Evolutionary conservation across 2,329 filamentous ascomycete genomes (phyloP).

Genomic region (Bipolaris zeicola): DNA sequence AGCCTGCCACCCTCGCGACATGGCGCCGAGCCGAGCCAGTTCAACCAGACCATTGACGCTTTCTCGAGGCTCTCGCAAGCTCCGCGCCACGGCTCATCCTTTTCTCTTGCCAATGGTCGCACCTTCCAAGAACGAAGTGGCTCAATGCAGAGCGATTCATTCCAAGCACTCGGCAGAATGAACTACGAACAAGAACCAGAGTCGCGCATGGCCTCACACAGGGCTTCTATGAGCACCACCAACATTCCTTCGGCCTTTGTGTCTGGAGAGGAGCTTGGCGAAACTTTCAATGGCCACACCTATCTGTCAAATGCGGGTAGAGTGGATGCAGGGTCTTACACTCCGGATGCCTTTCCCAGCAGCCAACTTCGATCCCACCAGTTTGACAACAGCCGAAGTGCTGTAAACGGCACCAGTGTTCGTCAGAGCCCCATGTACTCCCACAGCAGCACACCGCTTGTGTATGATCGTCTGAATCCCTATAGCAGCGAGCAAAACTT

Average conservation of each 20-base stretch:
- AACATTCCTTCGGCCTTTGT: slow-evolving; percentile 31
- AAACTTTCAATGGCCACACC: slow-evolving; percentile 31
- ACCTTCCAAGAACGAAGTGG: slow-evolving; percentile 47
- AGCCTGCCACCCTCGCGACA: slow-evolving; percentile 64
- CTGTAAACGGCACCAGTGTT: slow-evolving; percentile 51
- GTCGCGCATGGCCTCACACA: slow-evolving; percentile 39
- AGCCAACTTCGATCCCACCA: slow-evolving; percentile 47
- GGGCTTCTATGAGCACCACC: slow-evolving; percentile 41
- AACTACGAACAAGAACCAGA: slow-evolving; percentile 46
- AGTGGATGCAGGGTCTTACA: slow-evolving; percentile 39
- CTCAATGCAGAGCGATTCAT: slow-evolving; percentile 47
- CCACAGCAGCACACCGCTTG: slow-evolving; percentile 52
- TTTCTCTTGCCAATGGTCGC: slow-evolving; percentile 54
- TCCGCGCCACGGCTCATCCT: slow-evolving; percentile 56
- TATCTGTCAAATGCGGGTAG: slow-evolving; percentile 31
- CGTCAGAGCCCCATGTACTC: slow-evolving; percentile 57
- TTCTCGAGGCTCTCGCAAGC: slow-evolving; percentile 37
- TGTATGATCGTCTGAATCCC: slow-evolving; percentile 51
- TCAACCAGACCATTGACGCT: slow-evolving; percentile 35
- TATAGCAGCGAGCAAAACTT: slow-evolving; percentile 51
- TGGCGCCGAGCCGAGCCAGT: slow-evolving; percentile 49
- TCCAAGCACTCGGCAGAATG: slow-evolving; percentile 43
- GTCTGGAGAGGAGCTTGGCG: slow-evolving; percentile 28
- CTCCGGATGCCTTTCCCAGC: slow-evolving; percentile 44
- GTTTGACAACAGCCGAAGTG: slow-evolving; percentile 51